These are phyloP conservation scores for Brachypodium distachyon DNA, from an alignment of 202 grass and related monocot species.

Conservation along the genomic window DNA sequence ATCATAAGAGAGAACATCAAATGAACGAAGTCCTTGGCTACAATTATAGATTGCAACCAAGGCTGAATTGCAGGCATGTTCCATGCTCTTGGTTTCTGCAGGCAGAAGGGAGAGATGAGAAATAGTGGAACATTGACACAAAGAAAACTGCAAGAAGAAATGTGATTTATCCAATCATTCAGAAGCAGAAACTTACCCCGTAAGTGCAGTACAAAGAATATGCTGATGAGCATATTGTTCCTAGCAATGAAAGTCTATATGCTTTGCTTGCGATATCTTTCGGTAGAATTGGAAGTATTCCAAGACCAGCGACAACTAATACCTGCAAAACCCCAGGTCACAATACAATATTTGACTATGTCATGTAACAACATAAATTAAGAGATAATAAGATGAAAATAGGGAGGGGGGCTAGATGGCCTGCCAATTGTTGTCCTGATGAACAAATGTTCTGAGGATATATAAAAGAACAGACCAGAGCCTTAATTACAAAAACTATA, in stretches of 20 bases:
- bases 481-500: not conserved
- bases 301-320: conserved; percentile 68
- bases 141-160: not conserved
- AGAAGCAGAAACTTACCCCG: conserved; percentile 51
- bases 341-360: not conserved
- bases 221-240: conserved; percentile 60
- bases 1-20: conserved; percentile 70
- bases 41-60: conserved; percentile 68
- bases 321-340: conserved; percentile 31
- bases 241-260: conserved; percentile 77
- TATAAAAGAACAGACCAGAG: not conserved
- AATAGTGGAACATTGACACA: not conserved
- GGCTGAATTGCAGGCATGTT: conserved; percentile 51
- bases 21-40: conserved; percentile 72
- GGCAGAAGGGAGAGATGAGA: not conserved
- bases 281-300: conserved; percentile 56
- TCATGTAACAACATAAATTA: not conserved
- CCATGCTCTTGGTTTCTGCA: conserved; percentile 80
- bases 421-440: not conserved
- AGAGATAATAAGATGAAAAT: not conserved
- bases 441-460: not conserved
- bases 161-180: not conserved
- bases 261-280: conserved; percentile 68
- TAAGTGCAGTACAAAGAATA: conserved; percentile 64
- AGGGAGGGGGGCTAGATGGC: not conserved